Evolutionary conservation across 495 filamentous ascomycete genomes (phyloP).

Genomic region (Penicillium riverlandense): DNA sequence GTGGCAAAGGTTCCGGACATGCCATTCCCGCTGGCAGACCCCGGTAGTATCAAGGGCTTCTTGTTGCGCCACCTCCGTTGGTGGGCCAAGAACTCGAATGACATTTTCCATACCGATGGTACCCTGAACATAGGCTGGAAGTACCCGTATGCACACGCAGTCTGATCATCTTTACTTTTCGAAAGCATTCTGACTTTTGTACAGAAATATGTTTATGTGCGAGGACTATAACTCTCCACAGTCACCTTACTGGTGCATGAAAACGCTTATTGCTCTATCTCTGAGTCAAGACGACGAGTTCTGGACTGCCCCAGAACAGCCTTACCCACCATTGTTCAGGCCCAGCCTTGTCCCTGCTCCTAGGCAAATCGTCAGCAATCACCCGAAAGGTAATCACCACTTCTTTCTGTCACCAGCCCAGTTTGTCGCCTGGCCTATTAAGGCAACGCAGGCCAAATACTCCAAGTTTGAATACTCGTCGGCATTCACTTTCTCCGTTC

Average conservation of each 20-base stretch:
- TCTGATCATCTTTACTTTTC: background rate
- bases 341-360: slow-evolving; percentile 4
- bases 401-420: slow-evolving; percentile 8
- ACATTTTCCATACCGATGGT: slow-evolving; percentile 42
- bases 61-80: slow-evolving; percentile 63
- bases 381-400: slow-evolving; percentile 4
- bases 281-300: slow-evolving; percentile 58
- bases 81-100: slow-evolving; percentile 65
- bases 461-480: slow-evolving; percentile 63
- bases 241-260: slow-evolving; percentile 64
- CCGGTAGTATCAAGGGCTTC: slow-evolving; percentile 62
- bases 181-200: background rate
- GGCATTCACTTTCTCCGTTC: slow-evolving; percentile 49
- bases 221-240: slow-evolving; percentile 74
- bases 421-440: slow-evolving; percentile 43
- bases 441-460: slow-evolving; percentile 69
- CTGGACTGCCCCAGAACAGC: slow-evolving; percentile 46
- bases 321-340: background rate
- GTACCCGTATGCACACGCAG: slow-evolving; percentile 38
- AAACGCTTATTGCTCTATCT: slow-evolving; percentile 61
- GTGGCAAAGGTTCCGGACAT: slow-evolving; percentile 43
- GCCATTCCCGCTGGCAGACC: slow-evolving; percentile 52
- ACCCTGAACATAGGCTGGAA: slow-evolving; percentile 67
- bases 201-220: slow-evolving; percentile 60
- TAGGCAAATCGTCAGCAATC: slow-evolving; percentile 7